Percentiles rank a stretch among this genome's conserved stretches.
phyloP scores from a whole-genome alignment of 257 asterid genomes.

The Cordia subcordata region DNA sequence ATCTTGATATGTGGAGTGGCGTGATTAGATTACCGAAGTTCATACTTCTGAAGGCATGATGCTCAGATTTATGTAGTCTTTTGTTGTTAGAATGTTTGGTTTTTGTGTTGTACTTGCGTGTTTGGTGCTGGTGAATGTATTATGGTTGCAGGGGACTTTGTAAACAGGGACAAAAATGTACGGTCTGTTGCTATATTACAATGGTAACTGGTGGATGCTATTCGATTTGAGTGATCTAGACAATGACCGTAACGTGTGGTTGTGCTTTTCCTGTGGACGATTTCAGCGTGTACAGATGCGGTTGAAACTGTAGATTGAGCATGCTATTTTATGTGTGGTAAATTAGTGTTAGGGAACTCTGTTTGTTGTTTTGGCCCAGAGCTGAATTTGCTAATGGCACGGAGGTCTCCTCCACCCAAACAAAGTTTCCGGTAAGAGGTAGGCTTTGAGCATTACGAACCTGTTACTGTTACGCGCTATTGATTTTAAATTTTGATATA shows the following conservation, averaged over 20 bases:
- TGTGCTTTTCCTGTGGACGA: neutral
- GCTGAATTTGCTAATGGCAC: no score
- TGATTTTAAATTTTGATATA: no score
- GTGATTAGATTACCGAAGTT: no score
- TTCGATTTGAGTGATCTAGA: neutral
- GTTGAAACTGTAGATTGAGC: neutral
- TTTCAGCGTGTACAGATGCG: neutral
- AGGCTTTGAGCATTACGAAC: no score
- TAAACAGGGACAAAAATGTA: no score
- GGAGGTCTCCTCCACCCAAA: no score
- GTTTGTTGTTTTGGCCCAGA: no score
- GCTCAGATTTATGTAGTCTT: neutral
- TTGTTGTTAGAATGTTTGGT: neutral
- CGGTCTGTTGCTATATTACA: neutral
- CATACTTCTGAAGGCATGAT: no score
- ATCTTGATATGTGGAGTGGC: no score
- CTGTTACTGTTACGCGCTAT: no score
- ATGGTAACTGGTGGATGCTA: neutral
- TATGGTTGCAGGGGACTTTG: neutral
- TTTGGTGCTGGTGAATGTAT: neutral
- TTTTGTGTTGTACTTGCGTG: neutral
- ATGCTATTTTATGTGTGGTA: neutral
- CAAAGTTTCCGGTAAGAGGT: no score
- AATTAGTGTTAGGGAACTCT: neutral
- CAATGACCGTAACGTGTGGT: neutral